Base-by-base conservation (phyloP, 257 asterid genomes). In the Solanum piurae region DNA sequence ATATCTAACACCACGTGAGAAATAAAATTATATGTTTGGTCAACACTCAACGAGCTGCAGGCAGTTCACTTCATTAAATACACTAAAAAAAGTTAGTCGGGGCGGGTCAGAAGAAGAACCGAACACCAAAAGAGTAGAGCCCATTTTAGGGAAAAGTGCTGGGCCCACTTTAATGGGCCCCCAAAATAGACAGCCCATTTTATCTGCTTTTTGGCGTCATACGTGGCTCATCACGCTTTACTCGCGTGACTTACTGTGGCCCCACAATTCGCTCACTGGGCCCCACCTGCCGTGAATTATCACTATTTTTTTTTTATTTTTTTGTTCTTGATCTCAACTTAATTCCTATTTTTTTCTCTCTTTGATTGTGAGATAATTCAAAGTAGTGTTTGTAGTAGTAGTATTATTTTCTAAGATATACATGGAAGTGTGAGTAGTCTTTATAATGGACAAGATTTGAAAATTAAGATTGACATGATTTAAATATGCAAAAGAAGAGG, bases 241-340 rank as follows among this genome's bases (percentile, higher is more conserved):
- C 55, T 83, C 88, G 92, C 94, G 92, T 91, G 95, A 71, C 37
- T 46, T 31, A 23, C 12, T 31, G 29, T 89, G 83, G 33, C 87
- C 92, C 92, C 89, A 85, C 80, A 7, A 31, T 25, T 14, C 55
- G 31, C 88, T 16, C 37, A 29, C 20, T 83, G 83, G 83, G 85
- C 6, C 87, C 58, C 64, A 52, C 62, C 9, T 6, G 0, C 62
- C 62, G 9, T 16, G 9, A 52, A 52, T 55, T 55, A 20, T 55
- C 64, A 52, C 23, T 52, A 38, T 38, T 38, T 38, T 38, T 38
- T 38, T 1, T 7, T 7, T 38, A 0, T 38, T 8, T 40, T 37
- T 40, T 40, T 11, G 14, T 0, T 11, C 14, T 42, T 11, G 46
- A 40, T 42, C 49, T 42, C 49, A 42, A 42, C 49, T 11, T 10